A percentile compares a stretch with the other conserved stretches of the same genome.
Evolutionary conservation across 495 filamentous ascomycete species (phyloP).

Genomic region (Xylaria acuta): DNA sequence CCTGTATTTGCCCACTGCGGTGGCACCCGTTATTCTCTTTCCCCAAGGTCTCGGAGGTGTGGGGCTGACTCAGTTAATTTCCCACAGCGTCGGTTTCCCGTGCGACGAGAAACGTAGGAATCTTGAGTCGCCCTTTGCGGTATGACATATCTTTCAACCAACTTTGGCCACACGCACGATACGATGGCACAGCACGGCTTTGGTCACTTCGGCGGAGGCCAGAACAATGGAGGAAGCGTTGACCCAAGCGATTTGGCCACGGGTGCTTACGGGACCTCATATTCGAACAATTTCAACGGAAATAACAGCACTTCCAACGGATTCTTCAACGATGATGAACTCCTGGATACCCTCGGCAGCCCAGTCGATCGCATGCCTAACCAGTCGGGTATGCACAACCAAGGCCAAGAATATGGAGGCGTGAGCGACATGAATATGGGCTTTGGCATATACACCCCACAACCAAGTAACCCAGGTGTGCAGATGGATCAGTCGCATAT

Average conservation of each 20-base stretch:
- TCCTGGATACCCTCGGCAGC: slow-evolving; percentile 63
- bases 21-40: slow-evolving; percentile 23
- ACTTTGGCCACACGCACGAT: slow-evolving; percentile 27
- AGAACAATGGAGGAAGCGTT: slow-evolving; percentile 67
- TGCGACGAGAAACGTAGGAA: slow-evolving; percentile 19
- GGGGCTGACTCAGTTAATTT: slow-evolving; percentile 39
- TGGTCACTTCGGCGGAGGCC: slow-evolving; percentile 66
- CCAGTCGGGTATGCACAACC: slow-evolving; percentile 53
- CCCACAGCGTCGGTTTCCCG: slow-evolving; percentile 34
- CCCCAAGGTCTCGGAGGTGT: slow-evolving; percentile 35
- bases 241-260: slow-evolving; percentile 88
- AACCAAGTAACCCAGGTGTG: slow-evolving; percentile 47
- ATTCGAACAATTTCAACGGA: slow-evolving; percentile 50
- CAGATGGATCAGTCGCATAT: slow-evolving; percentile 62
- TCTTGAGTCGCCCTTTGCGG: slow-evolving; percentile 24
- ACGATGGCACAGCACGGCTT: slow-evolving; percentile 66
- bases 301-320: slow-evolving; percentile 45
- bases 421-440: slow-evolving; percentile 57
- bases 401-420: slow-evolving; percentile 55
- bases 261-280: slow-evolving; percentile 50
- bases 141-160: slow-evolving; percentile 26
- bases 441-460: slow-evolving; percentile 52
- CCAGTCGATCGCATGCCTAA: slow-evolving; percentile 50
- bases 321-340: slow-evolving; percentile 68
- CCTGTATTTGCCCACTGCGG: slow-evolving; percentile 9